A percentile compares a stretch with the other conserved stretches of the same genome.
Evolutionary conservation across 805 yeast genomes (phyloP).

Genomic region (Pichia occidentalis): DNA sequence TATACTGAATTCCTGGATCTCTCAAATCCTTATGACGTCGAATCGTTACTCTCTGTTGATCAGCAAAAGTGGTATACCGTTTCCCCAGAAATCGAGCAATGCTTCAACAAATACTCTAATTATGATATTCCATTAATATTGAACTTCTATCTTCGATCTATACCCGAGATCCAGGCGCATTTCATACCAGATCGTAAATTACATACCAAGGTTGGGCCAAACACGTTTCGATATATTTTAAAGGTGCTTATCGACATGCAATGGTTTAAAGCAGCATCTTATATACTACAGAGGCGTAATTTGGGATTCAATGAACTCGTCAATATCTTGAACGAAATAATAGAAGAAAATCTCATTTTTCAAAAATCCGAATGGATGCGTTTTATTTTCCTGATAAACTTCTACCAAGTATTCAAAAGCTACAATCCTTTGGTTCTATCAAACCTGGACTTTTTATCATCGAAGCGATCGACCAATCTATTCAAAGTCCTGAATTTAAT

Average conservation of each 20-base stretch:
- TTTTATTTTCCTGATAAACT: conserved; percentile 11
- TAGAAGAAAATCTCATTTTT: conserved; percentile 10
- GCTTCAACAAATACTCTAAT: neutral
- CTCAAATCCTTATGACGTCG: neutral
- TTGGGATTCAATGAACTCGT: conserved; percentile 9
- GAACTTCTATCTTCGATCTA: conserved; percentile 8
- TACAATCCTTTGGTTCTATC: conserved; percentile 11
- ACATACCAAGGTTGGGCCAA: neutral
- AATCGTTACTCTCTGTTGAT: neutral
- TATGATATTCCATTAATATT: conserved; percentile 5
- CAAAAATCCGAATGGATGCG: conserved; percentile 10
- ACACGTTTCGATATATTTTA: neutral
- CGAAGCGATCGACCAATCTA: neutral
- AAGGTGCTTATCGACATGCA: conserved; percentile 3
- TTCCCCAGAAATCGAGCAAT: conserved; percentile 2
- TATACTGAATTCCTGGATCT: conserved; percentile 10
- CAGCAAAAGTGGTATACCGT: neutral
- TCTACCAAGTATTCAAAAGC: conserved; percentile 5
- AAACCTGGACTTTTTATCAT: conserved; percentile 12
- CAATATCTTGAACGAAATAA: conserved; percentile 6
- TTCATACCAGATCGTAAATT: neutral
- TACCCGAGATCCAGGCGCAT: conserved; percentile 5
- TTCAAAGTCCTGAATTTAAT: conserved; percentile 9
- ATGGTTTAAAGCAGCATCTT: conserved; percentile 15
- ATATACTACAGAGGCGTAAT: conserved; percentile 9